Conservation (phyloP, 257 asterid species). For the Solanum bulbocastanum region DNA sequence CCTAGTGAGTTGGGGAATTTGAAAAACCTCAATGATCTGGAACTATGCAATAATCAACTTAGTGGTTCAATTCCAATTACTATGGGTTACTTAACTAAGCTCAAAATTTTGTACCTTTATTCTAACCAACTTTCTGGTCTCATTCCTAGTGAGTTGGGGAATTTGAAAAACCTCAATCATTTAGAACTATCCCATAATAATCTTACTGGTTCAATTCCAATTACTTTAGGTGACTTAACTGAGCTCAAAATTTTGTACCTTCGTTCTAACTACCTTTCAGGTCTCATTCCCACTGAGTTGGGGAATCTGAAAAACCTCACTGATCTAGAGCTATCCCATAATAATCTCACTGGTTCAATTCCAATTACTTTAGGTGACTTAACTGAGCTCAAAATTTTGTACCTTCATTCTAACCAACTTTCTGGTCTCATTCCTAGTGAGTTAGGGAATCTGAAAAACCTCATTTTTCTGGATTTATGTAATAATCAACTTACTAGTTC, state of each 20-base stretch:
- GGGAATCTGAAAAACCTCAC: background rate
- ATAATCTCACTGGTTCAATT: background rate
- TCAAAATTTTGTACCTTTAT: no score
- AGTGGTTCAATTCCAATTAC: no score
- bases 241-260: background rate
- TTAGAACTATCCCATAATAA: fast-evolving
- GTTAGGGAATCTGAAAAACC: no score
- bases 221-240: background rate
- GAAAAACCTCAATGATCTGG: background rate
- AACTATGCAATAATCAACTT: background rate
- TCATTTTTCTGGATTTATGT: fast-evolving
- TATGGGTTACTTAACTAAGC: no score
- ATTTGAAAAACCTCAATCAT: no score
- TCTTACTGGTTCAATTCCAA: background rate
- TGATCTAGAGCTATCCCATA: background rate
- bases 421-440: no score
- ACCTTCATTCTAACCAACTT: no score
- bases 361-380: no score
- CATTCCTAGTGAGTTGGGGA: no score
- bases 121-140: no score
- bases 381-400: no score
- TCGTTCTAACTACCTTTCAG: background rate
- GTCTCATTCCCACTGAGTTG: background rate
- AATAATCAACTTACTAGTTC: background rate
- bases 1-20: slow-evolving; percentile 7